Evolutionary conservation across 2,329 filamentous ascomycete species (phyloP), one percentile per base, ranked within the genome.

Genomic region (Curvularia hawaiiensis): DNA sequence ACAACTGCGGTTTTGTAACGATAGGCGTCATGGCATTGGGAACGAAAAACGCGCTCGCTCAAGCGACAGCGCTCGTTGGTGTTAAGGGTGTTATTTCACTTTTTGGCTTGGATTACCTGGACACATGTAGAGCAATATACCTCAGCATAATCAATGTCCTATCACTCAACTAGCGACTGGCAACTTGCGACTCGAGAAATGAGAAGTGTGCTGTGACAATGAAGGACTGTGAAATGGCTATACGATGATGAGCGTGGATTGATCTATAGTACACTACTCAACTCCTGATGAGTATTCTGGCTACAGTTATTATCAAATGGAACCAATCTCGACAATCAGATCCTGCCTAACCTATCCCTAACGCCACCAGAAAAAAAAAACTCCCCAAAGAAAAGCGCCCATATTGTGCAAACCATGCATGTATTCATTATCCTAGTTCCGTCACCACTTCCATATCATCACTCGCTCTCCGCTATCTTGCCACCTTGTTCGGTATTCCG

Each of bases 1-100:
- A 22, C 38, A 18, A 41, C 56, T 57, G 56, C 45, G 44, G 8
- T 14, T n/a, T 28, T 51, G 50, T 64, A 64, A 59, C 56, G 52
- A 61, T 50, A 56, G 63, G 62, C 45, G 63, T 59, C 54, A 26
- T 52, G 12, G 47, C 3, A 30, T 11, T 56, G 28, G 28, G 47
- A 11, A 31, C 30, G 38, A 46, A 22, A 50, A 22, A 28, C 35
- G 52, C 53, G 63, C 44, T 43, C 45, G 58, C 56, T 59, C 46
- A 33, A 47, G 50, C 40, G 47, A 58, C 24, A 56, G 53, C 58
- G 54, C 43, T 47, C 16, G 30, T 49, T 39, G 60, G 62, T 55
- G 64, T 65, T 63, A 41, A 6, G 40, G 16, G 14, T 1, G 14
- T 28, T 43, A 33, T 39, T 35, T 39, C 31, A 22, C 39, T 35